Base-by-base conservation (phyloP, 2,329 filamentous ascomycete genomes). In the Aspergillus caelatus region DNA sequence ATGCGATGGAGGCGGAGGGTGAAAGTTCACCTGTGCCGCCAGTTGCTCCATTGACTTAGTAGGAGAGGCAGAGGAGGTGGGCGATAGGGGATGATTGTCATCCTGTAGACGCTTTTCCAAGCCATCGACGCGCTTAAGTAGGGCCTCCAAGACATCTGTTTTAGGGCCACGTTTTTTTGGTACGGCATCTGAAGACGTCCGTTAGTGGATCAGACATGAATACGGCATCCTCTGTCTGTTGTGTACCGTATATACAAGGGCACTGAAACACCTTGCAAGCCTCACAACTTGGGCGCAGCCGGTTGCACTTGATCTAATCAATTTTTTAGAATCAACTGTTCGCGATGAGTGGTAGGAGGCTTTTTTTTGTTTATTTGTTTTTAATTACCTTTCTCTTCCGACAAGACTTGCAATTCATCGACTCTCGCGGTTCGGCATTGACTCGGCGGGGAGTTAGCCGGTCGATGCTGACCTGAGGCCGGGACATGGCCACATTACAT, bases 321-420 rank as follows among this genome's bases (percentile, higher is more conserved):
- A 16, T 10, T 9, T 16, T 34, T 55, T 55, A 55, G 32, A 39
- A 36, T 26, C 12, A 4, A 19, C 30, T 26, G 52, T 36, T 39
- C 36, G 52, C 16, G 23, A 16, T 7, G 7, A 26, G n/a, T 2
- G 21, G 2, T 8, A 10, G 11, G 4, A 14, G 19, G 26, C 19
- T 19, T 12, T 10, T 58, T 26, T 26, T 26, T 26, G 4, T 26
- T 26, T 21, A 19, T n/a, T 10, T 58, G 19, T 28, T 96, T 92
- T 57, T 58, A 34, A 81, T 55, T 79, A 94, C 92, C 89, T 96
- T 96, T 81, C 93, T 86, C 80, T 96, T 96, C 70, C 93, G 88
- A 82, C 93, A 96, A 62, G 92, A 95, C 79, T 96, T 96, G 87
- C 93, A 96, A 78, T 96, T 96, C 93, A 96, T 96, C 39, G 91